Evolutionary conservation across 495 filamentous ascomycete genomes (phyloP), one percentile per base, ranked within the genome.

Genomic region (Lasiosphaeria ovina): DNA sequence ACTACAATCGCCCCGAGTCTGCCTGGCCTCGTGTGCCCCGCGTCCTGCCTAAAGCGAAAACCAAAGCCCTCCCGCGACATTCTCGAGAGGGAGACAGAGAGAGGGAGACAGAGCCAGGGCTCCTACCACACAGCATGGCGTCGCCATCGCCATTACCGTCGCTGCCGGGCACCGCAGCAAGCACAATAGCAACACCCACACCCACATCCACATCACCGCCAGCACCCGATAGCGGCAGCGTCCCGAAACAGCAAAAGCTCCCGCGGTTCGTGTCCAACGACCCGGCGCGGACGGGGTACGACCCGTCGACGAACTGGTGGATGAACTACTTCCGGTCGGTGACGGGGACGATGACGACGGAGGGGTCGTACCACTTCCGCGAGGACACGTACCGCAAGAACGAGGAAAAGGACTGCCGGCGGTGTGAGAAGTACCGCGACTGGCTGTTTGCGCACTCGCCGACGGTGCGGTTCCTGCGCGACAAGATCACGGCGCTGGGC

Each of bases 361-460:
- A 88, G 64, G 90, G 88, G 49, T 78, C 82, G 36, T 81, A 85
- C 62, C 80, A 87, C 72, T 95, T 88, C 79, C 85, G 89, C 58
- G 77, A 85, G 62, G 85, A 81, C 65, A 80, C 81, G 59, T 90
- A 92, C 74, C 71, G 78, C 45, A 76, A 81, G 52, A 82, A 88
- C 71, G 90, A 91, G 73, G 80, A 77, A 59, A 71, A 74, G 35
- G 89, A 96, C 77, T 93, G 88, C 79, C 78, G 79, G 67, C 83
- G 83, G 35, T 96, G 91, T 75, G 89, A 97, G 64, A 74, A 84
- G 17, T 82, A 89, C 68, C 84, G 89, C 24, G 88, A 93, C 70
- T 97, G 86, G 73, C 80, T 92, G 12, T 82, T 97, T 60, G 72
- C 87, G 62, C 88, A 91, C 77, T 91, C 89, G 62, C 94, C 94